Percentiles rank a stretch among this genome's conserved stretches.
Conservation (phyloP, 106 monocot genomes). For the Apostasia ramifera region DNA sequence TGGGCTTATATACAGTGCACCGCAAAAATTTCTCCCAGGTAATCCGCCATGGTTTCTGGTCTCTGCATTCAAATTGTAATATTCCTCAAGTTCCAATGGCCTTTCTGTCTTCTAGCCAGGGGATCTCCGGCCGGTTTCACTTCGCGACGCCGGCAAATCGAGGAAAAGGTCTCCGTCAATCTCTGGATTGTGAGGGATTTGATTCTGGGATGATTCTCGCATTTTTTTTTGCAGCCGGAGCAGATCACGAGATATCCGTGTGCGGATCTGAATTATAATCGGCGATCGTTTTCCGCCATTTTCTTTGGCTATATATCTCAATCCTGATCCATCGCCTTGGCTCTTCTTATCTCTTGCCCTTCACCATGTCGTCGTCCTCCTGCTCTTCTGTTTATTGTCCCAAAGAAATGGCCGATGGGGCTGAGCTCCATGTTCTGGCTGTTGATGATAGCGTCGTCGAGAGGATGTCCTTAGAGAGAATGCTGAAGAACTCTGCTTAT, state of each 20-base stretch:
- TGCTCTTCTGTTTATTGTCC: not conserved
- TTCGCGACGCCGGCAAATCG: no score
- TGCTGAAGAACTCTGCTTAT: conserved; percentile 12
- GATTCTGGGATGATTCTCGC: conserved; percentile 7
- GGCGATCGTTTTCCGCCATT: not conserved
- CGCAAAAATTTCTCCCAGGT: no score
- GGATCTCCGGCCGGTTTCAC: no score
- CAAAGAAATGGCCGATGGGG: not conserved
- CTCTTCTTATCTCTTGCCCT: not conserved
- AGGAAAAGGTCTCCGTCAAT: not conserved
- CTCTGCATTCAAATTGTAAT: no score
- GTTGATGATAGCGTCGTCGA: conserved; percentile 15
- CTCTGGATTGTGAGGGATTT: not conserved
- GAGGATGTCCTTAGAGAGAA: conserved; percentile 13
- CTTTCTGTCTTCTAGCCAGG: no score
- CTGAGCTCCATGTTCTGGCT: conserved; percentile 11
- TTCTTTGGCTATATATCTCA: not conserved
- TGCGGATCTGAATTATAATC: not conserved
- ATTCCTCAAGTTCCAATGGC: no score
- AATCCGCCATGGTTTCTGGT: no score
- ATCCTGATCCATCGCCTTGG: not conserved
- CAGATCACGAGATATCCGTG: conserved; percentile 9
- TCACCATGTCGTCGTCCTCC: not conserved
- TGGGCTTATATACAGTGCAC: no score
- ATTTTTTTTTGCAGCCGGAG: not conserved